A percentile compares a stretch with the other conserved stretches of the same genome.
Conservation (phyloP, 1,284 basidiomycete species). For the Trichosporon faecale region DNA sequence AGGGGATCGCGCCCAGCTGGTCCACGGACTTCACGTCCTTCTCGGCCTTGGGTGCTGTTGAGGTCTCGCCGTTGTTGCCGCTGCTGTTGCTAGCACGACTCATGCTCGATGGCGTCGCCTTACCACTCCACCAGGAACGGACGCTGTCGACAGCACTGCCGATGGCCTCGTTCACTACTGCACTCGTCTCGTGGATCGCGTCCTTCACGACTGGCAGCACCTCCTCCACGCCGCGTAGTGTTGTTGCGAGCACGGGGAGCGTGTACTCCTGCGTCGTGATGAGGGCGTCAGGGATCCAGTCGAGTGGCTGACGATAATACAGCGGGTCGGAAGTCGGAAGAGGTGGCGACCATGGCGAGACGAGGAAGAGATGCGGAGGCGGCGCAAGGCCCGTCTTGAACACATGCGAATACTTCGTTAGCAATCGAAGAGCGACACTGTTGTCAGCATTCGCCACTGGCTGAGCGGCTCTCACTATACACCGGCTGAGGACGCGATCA, state of each 20-base stretch:
- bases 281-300: slow-evolving; percentile 44
- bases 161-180: slow-evolving; percentile 13
- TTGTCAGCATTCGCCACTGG: slow-evolving; percentile 1
- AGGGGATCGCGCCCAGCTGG: not conserved
- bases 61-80: not conserved
- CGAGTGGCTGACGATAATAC: slow-evolving; percentile 40
- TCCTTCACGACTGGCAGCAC: slow-evolving; percentile 12
- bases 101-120: not conserved
- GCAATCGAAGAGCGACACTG: slow-evolving; percentile 44
- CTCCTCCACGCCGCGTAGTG: slow-evolving; percentile 17
- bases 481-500: slow-evolving; percentile 44
- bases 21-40: not conserved
- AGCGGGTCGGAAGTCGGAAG: slow-evolving; percentile 37
- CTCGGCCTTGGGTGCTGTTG: not conserved
- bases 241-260: slow-evolving; percentile 21
- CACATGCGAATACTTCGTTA: slow-evolving; percentile 31
- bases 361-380: slow-evolving; percentile 39
- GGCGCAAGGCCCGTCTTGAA: slow-evolving; percentile 33
- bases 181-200: slow-evolving; percentile 14
- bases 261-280: slow-evolving; percentile 42
- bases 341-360: slow-evolving; percentile 48
- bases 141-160: slow-evolving; percentile 17
- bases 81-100: not conserved
- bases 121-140: slow-evolving; percentile 16
- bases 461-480: slow-evolving; percentile 37